Conservation (phyloP, 768 basidiomycete genomes). For the Imleria badia region DNA sequence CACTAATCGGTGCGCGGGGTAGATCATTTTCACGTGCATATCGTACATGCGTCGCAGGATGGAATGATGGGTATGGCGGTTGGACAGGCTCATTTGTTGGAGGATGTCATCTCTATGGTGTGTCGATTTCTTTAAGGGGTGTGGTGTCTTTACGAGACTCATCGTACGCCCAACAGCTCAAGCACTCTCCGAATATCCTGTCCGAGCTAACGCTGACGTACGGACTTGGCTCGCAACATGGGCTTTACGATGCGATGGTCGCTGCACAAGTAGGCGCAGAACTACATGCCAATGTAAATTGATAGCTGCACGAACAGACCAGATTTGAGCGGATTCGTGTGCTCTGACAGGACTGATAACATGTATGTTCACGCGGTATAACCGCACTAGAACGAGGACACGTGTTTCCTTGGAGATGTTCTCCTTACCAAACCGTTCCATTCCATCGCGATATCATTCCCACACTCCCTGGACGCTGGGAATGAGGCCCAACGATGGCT, state of each 20-base stretch:
- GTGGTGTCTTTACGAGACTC: not conserved
- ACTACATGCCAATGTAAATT: no score
- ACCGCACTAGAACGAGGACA: no score
- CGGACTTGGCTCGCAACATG: conserved; percentile 79
- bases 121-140: conserved; percentile 13
- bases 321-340: no score
- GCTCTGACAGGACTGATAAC: no score
- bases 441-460: no score
- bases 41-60: conserved; percentile 69
- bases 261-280: conserved; percentile 28
- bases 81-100: conserved; percentile 91
- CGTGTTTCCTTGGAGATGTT: no score
- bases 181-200: conserved; percentile 55
- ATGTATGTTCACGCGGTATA: no score
- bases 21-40: conserved; percentile 96
- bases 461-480: no score
- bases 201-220: conserved; percentile 80
- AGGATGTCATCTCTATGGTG: conserved; percentile 88
- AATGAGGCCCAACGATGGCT: no score
- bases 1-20: not conserved
- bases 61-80: conserved; percentile 70
- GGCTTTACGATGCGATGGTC: conserved; percentile 51
- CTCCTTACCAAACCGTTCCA: no score
- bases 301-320: no score
- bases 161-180: conserved; percentile 49